Conservation (phyloP, 139 green algal species). For the Eudorina sp. region DNA sequence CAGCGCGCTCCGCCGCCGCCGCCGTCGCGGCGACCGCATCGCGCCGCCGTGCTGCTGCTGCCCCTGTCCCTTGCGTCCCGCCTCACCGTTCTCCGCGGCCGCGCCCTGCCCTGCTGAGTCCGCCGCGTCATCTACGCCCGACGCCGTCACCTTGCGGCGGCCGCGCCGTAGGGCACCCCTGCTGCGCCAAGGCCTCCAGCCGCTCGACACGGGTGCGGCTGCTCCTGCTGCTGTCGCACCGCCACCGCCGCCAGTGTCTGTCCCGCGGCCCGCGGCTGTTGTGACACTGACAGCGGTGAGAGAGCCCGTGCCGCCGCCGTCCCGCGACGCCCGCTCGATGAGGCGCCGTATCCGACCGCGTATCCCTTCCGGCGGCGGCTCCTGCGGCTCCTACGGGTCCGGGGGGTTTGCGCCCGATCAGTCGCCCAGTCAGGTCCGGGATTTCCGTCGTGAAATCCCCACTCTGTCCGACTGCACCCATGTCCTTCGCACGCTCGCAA, state of each 20-base stretch:
- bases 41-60: background rate
- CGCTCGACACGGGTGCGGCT: no score
- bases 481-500: no score
- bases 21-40: background rate
- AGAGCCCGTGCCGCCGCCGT: background rate
- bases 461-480: no score
- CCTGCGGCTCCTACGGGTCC: no score
- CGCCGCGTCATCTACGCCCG: background rate
- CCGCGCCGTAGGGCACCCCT: background rate
- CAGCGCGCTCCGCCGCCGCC: background rate
- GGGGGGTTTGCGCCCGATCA: no score
- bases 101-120: no score
- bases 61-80: no score
- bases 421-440: no score
- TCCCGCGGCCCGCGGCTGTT: no score
- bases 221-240: background rate
- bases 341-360: background rate
- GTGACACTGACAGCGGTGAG: no score
- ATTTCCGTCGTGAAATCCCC: no score
- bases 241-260: no score
- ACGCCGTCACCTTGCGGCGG: background rate
- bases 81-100: background rate
- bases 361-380: conserved; percentile 11
- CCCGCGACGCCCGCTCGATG: background rate
- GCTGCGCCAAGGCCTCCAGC: conserved; percentile 15